A percentile compares a stretch with the other conserved stretches of the same genome.
Evolutionary conservation across 2,329 filamentous ascomycete genomes (phyloP).

Genomic region (Tolypocladium pustulatum): DNA sequence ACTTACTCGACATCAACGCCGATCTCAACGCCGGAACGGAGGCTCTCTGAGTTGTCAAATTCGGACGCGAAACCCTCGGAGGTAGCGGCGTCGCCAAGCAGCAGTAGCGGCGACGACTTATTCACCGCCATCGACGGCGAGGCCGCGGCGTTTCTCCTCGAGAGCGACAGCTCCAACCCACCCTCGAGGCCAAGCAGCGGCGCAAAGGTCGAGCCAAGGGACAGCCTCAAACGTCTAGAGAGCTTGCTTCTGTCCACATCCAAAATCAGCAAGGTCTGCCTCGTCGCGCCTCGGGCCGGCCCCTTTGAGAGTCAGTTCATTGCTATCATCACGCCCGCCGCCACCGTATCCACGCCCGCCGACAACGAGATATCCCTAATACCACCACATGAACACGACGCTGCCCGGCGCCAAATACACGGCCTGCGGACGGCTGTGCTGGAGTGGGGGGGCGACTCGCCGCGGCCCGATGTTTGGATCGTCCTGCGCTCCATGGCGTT

Average conservation of each 20-base stretch:
- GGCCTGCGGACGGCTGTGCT: slow-evolving; percentile 28
- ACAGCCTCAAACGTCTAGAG: slow-evolving; percentile 14
- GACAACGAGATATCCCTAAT: slow-evolving; percentile 19
- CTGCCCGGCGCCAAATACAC: slow-evolving; percentile 29
- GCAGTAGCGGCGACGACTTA: slow-evolving; percentile 3
- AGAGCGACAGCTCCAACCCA: neutral
- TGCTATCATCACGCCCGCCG: slow-evolving; percentile 33
- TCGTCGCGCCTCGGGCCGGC: slow-evolving; percentile 37
- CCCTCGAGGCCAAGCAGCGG: neutral
- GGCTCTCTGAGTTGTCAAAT: neutral
- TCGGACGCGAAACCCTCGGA: too few relatives aligned
- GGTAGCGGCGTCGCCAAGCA: neutral
- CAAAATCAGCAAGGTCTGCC: slow-evolving; percentile 28
- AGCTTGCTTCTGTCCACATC: slow-evolving; percentile 27
- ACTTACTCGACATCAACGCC: neutral
- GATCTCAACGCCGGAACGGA: neutral
- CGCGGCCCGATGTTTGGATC: slow-evolving; percentile 36
- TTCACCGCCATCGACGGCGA: slow-evolving; percentile 6
- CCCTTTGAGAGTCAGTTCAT: slow-evolving; percentile 38
- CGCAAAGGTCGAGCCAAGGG: neutral
- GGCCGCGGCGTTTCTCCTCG: slow-evolving; percentile 4
- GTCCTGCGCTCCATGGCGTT: slow-evolving; percentile 34
- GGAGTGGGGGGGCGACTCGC: slow-evolving; percentile 19
- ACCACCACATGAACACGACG: slow-evolving; percentile 23
- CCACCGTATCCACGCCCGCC: slow-evolving; percentile 5